Evolutionary conservation across 352 stramenopile species (phyloP), one percentile per base, ranked within the genome.

Genomic region (Globisporangium cederbergense): DNA sequence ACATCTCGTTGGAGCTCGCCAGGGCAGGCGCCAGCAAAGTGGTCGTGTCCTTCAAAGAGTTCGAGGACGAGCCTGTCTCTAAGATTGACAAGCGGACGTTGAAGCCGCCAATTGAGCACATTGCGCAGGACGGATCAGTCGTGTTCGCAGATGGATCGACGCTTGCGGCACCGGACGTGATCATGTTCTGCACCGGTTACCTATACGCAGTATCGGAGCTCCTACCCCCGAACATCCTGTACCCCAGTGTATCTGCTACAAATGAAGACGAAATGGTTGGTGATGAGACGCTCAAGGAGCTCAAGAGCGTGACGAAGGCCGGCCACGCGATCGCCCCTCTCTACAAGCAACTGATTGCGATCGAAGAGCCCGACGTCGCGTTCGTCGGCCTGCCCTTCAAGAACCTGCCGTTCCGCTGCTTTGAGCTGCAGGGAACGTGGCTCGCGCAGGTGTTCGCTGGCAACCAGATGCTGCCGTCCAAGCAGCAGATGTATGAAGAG

Each of bases 161-260:
- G 10, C 72, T 87, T 42, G 63, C 42, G 28, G 65, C 81, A 0
- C 75, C 78, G 20, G 79, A 94, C 58, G 85, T 91, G 67, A 75
- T 94, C 61, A 92, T 94, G 74, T 81, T 83, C 60, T 91, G 81
- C 68, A 92, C 83, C 3, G 85, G 85, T 11, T 94, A 94, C 56
- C 55, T 81, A 56, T 94, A 94, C 67, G 74, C 77, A 0, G 75
- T 78, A 28, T 84, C 77, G 40, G 66, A 83, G 7, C 57, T 93
- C 18, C 65, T 85, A 0, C 82, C 80, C 5, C 57, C 60, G 0
- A 61, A 74, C 11, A 53, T 90, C n/a, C 66, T 91, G 43, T 91
- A 87, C 51, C 77, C 75, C 3, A 66, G 46, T 25, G 58, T 50
- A 42, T 28, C 20, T 42, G 63, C 43, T 42, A 42, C 36, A 11